phyloP scores from a whole-genome alignment of 192 early-diverging fungal species.

The Pecoramyces ruminantium region DNA sequence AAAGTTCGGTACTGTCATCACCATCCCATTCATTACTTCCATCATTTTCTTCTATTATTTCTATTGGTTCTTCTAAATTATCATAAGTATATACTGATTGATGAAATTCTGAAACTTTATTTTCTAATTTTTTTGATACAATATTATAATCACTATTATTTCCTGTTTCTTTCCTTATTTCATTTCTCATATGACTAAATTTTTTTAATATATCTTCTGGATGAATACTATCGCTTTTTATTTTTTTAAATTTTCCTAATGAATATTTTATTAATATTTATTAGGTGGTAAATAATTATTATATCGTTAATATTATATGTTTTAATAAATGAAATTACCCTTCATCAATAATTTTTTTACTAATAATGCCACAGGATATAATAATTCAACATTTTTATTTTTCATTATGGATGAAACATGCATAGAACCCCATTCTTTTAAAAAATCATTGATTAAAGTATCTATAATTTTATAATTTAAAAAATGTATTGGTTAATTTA shows the following conservation, averaged over 20 bases:
- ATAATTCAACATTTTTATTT: neutral
- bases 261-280: too few relatives aligned
- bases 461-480: neutral
- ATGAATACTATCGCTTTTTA: neutral
- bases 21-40: neutral
- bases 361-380: neutral
- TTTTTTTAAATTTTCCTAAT: neutral
- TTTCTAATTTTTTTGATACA: neutral
- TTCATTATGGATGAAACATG: neutral
- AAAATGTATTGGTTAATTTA: too few relatives aligned
- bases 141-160: neutral
- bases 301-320: neutral
- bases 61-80: neutral
- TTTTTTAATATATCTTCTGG: neutral
- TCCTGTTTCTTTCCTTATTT: neutral
- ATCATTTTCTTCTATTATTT: neutral
- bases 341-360: neutral
- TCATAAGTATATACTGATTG: neutral
- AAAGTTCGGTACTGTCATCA: neutral
- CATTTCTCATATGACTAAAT: neutral
- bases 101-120: neutral
- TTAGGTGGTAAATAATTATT: too few relatives aligned
- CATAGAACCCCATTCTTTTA: neutral
- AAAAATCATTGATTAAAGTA: neutral
- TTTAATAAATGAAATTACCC: neutral